Base-by-base conservation (phyloP, 805 yeast genomes). In the Spathaspora sp. region DNA sequence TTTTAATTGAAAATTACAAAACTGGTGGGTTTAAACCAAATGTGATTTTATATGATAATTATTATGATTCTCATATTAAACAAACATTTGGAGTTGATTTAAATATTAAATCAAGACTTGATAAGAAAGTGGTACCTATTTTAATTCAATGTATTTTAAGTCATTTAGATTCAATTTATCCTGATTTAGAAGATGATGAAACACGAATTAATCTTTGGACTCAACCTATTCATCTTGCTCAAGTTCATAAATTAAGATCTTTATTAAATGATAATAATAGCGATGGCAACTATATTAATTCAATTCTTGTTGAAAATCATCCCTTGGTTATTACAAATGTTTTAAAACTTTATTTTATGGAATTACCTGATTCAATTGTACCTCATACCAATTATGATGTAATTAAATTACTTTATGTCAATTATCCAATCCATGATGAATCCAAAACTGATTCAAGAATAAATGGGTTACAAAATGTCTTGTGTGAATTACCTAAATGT, bases 31-130 rank as follows among this genome's bases (percentile, higher is more conserved):
- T 87, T 67, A 73, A 79, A 47, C 96, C 97, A 14, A 79, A 77
- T 47, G 92, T 86, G 8, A 73, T 80, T 0, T 75, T 87, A 14
- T 89, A 89, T 66, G 96, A 89, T 62, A 88, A 87, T 64, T 89
- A 89, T 69, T 87, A 87, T 66, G 82, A 84, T 55, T 79, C 88
- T 5, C 81, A 83, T 45, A 78, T 83, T 44, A 70, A 66, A 46
- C 93, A 87, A 64, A 84, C 85, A 8, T 89, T 89, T 69, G 97
- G 97, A 11, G 86, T 87, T 46, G 92, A 85, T 55, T 67, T 89
- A 46, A 87, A 83, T 51, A 79, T 85, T 20, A 79, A 89, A 49
- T 81, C 91, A 49, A 76, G 92, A 43, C 75, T 83, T 49, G 96
- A 89, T 60, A 77, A 81, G 55, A 85, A 82, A 57, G 81, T 81